Conservation (phyloP, 805 yeast genomes). For the Pichia nanzhaoensis region DNA sequence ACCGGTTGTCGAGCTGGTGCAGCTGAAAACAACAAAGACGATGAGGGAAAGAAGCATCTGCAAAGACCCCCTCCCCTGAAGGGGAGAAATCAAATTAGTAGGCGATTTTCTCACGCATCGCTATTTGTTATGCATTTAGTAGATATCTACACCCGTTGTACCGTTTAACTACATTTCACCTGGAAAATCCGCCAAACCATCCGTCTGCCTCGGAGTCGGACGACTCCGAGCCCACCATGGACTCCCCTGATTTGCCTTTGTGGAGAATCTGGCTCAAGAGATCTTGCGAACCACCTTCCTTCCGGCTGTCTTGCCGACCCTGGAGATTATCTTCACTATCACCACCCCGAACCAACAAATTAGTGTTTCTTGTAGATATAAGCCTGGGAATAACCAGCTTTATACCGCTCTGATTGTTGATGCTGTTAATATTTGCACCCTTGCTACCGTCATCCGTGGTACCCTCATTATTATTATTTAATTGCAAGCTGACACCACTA, state of each 20-base stretch:
- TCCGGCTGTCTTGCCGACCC: background rate
- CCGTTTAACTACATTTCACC: background rate
- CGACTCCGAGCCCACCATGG: background rate
- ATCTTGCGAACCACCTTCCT: background rate
- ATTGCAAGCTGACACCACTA: background rate
- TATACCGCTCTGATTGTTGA: background rate
- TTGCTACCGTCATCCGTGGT: background rate
- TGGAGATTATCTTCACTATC: background rate
- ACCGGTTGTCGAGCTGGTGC: no score
- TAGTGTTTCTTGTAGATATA: constrained; percentile 9
- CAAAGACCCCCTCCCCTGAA: background rate
- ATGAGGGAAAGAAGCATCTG: background rate
- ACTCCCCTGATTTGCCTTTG: background rate
- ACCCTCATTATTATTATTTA: background rate
- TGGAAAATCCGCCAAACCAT: constrained; percentile 18
- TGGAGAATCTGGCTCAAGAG: background rate
- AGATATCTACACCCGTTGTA: background rate
- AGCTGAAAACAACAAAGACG: no score
- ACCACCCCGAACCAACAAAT: background rate
- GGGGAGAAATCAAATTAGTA: no score
- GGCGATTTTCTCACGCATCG: no score
- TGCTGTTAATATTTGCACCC: background rate
- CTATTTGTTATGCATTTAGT: no score
- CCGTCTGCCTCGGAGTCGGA: constrained; percentile 2
- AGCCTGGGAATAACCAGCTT: constrained; percentile 9